Conservation (phyloP, 1,284 basidiomycete genomes). For the Takashimella koratensis region DNA sequence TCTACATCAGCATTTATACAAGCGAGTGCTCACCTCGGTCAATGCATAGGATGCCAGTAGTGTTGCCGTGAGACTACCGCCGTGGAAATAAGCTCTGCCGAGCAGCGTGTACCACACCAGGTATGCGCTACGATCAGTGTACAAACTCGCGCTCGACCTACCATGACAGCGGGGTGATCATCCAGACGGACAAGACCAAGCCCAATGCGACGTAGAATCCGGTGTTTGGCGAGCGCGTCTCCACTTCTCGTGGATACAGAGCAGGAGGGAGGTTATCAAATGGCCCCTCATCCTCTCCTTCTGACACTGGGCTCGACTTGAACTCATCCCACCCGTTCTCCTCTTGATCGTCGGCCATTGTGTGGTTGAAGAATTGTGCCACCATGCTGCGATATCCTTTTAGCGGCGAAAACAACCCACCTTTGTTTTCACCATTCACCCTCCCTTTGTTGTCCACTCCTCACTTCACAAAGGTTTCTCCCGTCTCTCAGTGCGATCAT, state of each 20-base stretch:
- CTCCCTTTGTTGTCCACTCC: too few species aligned
- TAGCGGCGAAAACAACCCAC: too few species aligned
- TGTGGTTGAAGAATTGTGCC: too few species aligned
- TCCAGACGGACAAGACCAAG: conserved; percentile 65
- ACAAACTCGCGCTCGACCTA: conserved; percentile 17
- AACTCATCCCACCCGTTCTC: too few species aligned
- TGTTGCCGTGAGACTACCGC: conserved; percentile 46
- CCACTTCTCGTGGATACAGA: background rate
- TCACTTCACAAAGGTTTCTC: too few species aligned
- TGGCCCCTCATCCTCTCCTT: too few species aligned
- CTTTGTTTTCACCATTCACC: too few species aligned
- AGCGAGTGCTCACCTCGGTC: conserved; percentile 19
- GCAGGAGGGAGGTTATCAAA: background rate
- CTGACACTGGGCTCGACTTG: too few species aligned
- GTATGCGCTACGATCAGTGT: conserved; percentile 44
- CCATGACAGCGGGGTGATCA: conserved; percentile 71
- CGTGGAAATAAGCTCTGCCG: conserved; percentile 35
- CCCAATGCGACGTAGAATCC: conserved; percentile 32
- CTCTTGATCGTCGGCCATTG: too few species aligned
- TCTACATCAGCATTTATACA: background rate
- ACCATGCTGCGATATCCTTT: too few species aligned
- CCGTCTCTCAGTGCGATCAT: too few species aligned
- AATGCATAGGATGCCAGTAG: conserved; percentile 33
- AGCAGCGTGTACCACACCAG: conserved; percentile 52
- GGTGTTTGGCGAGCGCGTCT: background rate